These are phyloP conservation scores for Lenwebbia sp. DNA, from an alignment of 345 rosid species.

Conservation along the genomic window DNA sequence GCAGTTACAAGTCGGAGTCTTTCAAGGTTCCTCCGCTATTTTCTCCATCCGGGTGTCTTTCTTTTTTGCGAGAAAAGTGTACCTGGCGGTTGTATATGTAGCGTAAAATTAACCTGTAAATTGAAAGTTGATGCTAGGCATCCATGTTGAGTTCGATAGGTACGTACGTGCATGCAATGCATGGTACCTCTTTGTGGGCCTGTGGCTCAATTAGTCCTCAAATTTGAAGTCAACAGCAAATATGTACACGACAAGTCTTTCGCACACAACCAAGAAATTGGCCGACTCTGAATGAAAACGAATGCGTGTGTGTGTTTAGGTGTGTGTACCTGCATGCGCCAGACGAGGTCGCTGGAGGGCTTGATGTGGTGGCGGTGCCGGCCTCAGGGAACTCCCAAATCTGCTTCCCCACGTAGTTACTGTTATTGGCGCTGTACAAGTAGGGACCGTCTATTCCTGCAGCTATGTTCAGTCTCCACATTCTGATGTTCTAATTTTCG, in stretches of 20 bases:
- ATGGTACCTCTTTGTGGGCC: too few relatives aligned
- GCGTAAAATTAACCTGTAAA: conserved; percentile 2
- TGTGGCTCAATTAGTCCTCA: too few relatives aligned
- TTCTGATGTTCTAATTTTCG: background rate
- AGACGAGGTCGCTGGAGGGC: conserved; percentile 10
- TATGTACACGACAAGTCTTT: too few relatives aligned
- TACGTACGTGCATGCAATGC: too few relatives aligned
- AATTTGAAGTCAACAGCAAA: too few relatives aligned
- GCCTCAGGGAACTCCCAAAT: conserved; percentile 11
- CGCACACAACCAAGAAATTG: too few relatives aligned
- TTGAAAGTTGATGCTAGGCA: too few relatives aligned
- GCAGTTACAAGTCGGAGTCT: too few relatives aligned
- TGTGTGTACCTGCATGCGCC: conserved; percentile 5
- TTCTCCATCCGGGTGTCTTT: too few relatives aligned
- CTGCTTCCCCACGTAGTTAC: conserved; percentile 1
- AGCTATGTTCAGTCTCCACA: conserved; percentile 20
- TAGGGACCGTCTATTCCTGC: conserved; percentile 1
- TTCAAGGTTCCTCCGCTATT: too few relatives aligned
- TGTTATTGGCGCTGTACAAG: conserved; percentile 8
- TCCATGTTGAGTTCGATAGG: too few relatives aligned
- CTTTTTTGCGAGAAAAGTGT: background rate
- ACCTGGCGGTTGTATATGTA: conserved; percentile 20
- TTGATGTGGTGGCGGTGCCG: background rate
- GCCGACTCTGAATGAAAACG: too few relatives aligned
- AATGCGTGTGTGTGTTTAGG: background rate